Evolutionary conservation across 352 stramenopile species (phyloP).

Genomic region (Hyaloperonospora arabidopsidis): DNA sequence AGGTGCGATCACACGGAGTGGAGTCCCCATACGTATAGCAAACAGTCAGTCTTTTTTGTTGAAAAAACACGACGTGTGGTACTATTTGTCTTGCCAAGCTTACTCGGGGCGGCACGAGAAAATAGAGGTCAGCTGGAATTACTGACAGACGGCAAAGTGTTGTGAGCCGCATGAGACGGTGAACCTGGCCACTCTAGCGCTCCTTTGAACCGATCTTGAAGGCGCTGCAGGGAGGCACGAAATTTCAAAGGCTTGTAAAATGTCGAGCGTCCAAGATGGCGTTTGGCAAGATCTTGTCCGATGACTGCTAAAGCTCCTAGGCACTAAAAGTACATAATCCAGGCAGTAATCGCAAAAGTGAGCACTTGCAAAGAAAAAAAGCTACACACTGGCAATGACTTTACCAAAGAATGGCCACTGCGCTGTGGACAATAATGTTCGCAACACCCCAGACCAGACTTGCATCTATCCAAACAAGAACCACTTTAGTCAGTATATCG

Average conservation of each 20-base stretch:
- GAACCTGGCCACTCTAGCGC: conserved; percentile 57
- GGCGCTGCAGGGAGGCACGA: conserved; percentile 58
- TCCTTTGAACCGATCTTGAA: conserved; percentile 56
- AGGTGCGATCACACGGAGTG: no score
- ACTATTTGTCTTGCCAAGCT: no score
- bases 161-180: conserved; percentile 7
- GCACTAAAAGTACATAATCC: conserved; percentile 34
- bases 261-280: conserved; percentile 44
- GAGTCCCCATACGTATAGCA: no score
- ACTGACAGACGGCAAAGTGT: no score
- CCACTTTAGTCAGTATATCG: conserved; percentile 1
- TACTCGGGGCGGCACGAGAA: no score
- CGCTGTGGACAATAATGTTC: conserved; percentile 63
- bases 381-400: conserved; percentile 9
- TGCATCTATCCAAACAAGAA: conserved; percentile 32
- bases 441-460: conserved; percentile 39
- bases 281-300: conserved; percentile 53
- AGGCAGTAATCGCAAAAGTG: conserved; percentile 3
- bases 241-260: conserved; percentile 60
- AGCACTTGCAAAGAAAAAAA: background rate
- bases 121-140: no score
- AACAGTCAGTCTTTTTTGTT: no score
- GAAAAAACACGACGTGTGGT: no score
- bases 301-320: conserved; percentile 53
- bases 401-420: conserved; percentile 55